Conservation (phyloP, 768 basidiomycete genomes). For the Tulasnella sp. region DNA sequence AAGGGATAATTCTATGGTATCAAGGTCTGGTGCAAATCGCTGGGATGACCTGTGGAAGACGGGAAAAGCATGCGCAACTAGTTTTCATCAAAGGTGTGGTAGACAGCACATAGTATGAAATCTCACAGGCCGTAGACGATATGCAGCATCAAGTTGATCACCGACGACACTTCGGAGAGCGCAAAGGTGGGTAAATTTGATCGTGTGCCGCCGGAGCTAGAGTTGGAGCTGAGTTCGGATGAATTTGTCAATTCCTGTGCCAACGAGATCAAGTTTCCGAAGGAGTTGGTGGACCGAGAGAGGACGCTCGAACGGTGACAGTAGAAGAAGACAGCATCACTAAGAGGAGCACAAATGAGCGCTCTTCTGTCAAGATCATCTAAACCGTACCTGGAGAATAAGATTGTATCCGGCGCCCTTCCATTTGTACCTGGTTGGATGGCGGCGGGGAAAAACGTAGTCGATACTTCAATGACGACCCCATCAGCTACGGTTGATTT, state of each 20-base stretch:
- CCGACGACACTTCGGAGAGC: neutral
- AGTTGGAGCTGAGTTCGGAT: too few relatives aligned
- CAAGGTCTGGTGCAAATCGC: slow-evolving; percentile 31
- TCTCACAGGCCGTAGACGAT: slow-evolving; percentile 5
- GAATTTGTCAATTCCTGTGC: too few relatives aligned
- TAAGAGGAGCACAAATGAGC: neutral
- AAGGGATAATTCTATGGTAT: slow-evolving; percentile 46
- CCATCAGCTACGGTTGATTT: too few relatives aligned
- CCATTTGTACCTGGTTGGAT: too few relatives aligned
- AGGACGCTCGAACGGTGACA: slow-evolving; percentile 54
- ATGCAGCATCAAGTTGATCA: slow-evolving; percentile 9
- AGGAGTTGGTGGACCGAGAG: slow-evolving; percentile 50
- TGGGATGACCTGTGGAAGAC: slow-evolving; percentile 1
- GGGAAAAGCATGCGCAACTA: neutral
- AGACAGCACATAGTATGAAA: slow-evolving; percentile 31
- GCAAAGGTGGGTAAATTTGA: neutral
- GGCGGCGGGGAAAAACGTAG: too few relatives aligned
- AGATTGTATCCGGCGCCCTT: too few relatives aligned
- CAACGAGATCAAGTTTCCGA: slow-evolving; percentile 41
- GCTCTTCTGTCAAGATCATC: too few relatives aligned
- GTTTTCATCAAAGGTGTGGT: slow-evolving; percentile 34
- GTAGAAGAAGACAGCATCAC: slow-evolving; percentile 79
- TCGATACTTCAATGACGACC: too few relatives aligned
- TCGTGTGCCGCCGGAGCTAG: neutral
- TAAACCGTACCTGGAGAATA: too few relatives aligned